Conservation (phyloP, 768 basidiomycete genomes). For the Tricholoma hemisulphureum region DNA sequence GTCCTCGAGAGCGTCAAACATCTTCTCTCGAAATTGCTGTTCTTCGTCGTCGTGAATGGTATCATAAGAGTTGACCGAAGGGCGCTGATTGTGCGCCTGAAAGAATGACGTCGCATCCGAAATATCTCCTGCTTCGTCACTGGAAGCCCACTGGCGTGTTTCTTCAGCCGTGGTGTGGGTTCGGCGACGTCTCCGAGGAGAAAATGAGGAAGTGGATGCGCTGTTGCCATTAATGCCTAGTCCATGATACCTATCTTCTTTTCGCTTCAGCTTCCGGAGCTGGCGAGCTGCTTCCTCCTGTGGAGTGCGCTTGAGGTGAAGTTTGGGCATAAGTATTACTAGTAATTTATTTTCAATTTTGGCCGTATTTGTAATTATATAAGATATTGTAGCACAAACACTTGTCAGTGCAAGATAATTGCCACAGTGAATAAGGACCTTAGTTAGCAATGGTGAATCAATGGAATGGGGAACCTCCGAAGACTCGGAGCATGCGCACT, state of each 20-base stretch:
- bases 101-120: constrained; percentile 13
- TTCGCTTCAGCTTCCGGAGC: constrained; percentile 38
- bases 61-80: constrained; percentile 23
- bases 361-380: too few relatives aligned
- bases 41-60: constrained; percentile 61
- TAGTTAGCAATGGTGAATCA: too few relatives aligned
- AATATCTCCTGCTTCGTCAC: constrained; percentile 38
- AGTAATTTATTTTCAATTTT: too few relatives aligned
- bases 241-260: constrained; percentile 33
- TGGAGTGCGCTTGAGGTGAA: constrained; percentile 63
- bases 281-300: constrained; percentile 53
- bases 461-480: too few relatives aligned
- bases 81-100: constrained; percentile 7
- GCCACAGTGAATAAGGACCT: too few relatives aligned
- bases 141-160: constrained; percentile 48
- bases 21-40: constrained; percentile 64
- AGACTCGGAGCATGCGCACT: too few relatives aligned
- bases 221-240: constrained; percentile 15
- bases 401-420: too few relatives aligned
- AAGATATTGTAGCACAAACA: too few relatives aligned
- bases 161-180: constrained; percentile 25
- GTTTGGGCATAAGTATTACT: constrained; percentile 40
- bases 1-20: constrained; percentile 70
- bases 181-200: constrained; percentile 17
- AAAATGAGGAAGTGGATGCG: constrained; percentile 1